Evolutionary conservation across 139 green algal genomes (phyloP).

Genomic region (Micractinium sp.): DNA sequence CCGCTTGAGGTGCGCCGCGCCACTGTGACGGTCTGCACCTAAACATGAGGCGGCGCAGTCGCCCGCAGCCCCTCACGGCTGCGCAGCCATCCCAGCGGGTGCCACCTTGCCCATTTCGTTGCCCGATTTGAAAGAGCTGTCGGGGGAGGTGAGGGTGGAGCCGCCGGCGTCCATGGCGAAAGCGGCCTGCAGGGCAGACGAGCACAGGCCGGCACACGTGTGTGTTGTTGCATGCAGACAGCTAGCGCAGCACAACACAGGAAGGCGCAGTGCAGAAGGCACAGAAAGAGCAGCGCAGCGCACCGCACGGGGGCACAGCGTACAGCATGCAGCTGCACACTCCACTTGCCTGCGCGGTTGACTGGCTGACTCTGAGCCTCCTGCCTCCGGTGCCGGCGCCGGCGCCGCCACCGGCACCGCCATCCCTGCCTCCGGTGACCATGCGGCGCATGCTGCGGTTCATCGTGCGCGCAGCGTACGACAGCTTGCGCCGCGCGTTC

Average conservation of each 20-base stretch:
- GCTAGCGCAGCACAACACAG: background rate
- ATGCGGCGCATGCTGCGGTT: conserved; percentile 3
- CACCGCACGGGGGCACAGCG: too few species aligned
- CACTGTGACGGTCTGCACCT: too few species aligned
- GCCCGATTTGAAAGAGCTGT: background rate
- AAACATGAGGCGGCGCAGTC: too few species aligned
- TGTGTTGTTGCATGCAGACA: too few species aligned
- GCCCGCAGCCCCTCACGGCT: too few species aligned
- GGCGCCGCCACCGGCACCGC: too few species aligned
- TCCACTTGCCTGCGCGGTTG: background rate
- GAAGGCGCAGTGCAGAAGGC: background rate
- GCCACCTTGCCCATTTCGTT: too few species aligned
- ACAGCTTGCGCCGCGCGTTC: conserved; percentile 27
- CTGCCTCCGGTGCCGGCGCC: background rate
- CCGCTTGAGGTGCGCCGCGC: too few species aligned
- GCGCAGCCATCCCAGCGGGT: too few species aligned
- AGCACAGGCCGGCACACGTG: background rate
- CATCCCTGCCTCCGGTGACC: background rate
- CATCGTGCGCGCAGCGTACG: conserved; percentile 5
- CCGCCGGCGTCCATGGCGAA: background rate
- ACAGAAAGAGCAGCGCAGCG: background rate
- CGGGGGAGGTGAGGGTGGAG: background rate
- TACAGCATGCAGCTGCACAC: background rate
- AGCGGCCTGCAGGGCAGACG: background rate
- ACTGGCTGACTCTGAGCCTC: conserved; percentile 3